Conservation (phyloP, 176 grass and related monocot species). For the Rhynchospora pubera region DNA sequence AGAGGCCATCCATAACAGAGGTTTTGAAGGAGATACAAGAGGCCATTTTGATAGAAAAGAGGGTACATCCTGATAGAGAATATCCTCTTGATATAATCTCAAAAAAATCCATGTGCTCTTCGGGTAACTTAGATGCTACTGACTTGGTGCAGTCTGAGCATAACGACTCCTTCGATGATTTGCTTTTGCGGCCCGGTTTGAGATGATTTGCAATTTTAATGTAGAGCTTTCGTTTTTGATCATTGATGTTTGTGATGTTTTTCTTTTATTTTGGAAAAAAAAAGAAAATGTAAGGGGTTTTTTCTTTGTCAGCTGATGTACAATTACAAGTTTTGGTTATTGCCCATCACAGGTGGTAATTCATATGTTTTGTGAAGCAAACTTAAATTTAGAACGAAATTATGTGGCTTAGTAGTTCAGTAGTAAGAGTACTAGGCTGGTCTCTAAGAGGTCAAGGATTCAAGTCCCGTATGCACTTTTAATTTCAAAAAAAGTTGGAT, state of each 20-base stretch:
- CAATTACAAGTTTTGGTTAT: not conserved
- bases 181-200: constrained; percentile 39
- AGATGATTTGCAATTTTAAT: constrained; percentile 12
- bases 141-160: constrained; percentile 10
- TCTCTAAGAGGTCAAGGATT: too few relatives aligned
- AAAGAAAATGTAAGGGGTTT: not conserved
- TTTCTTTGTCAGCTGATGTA: not conserved
- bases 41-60: constrained; percentile 61
- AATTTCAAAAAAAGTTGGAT: too few relatives aligned
- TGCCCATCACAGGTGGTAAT: not conserved
- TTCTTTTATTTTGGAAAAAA: not conserved
- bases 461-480: too few relatives aligned
- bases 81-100: constrained; percentile 19
- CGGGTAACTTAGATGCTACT: constrained; percentile 9
- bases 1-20: constrained; percentile 65
- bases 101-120: constrained; percentile 34
- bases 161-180: constrained; percentile 38
- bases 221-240: not conserved
- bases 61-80: constrained; percentile 19
- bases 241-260: not conserved
- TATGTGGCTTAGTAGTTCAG: too few relatives aligned
- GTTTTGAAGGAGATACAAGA: constrained; percentile 95
- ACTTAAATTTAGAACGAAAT: not conserved
- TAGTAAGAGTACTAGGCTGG: too few relatives aligned
- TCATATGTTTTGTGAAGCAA: not conserved